Evolutionary conservation across 208 protist genomes (phyloP), one percentile per base, ranked within the genome.

Genomic region (Leptomonas pyrrhocoris): DNA sequence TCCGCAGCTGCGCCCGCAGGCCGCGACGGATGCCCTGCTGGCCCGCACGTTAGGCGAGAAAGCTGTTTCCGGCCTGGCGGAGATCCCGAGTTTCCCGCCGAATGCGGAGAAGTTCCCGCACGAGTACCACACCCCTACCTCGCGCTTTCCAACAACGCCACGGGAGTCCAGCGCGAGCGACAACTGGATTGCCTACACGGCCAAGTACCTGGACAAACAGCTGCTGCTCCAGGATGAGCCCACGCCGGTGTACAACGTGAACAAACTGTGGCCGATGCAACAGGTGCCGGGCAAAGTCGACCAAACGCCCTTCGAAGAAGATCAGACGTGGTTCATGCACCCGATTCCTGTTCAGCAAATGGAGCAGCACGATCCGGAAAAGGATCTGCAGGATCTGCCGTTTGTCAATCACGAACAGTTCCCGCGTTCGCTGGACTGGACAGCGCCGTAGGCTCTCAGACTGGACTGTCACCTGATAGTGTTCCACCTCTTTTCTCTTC

Each of bases 361-460:
- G 84, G 79, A 90, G 77, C 81, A 85, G 68, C 86, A 94, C 68
- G 79, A 93, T 62, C 88, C 87, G 0, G 92, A 96, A 63, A 95
- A 94, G 77, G 84, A 94, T 50, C 34, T 94, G 30, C 89, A 95
- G 71, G 92, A 96, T 58, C 72, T 95, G 1, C 92, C 92, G 0
- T 94, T 94, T 62, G 65, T 95, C 50, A 96, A 96, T 48, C 89
- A 94, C 76, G 92, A 96, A 66, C 92, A 94, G 79, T 94, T 96
- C 71, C 82, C 90, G 3, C 87, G 88, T 23, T 95, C 89, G 30
- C 42, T 96, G 23, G 88, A 96, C 19, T 95, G 92, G 92, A 84
- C 64, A 0, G 92, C 92, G n/a, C 92, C 92, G 13, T 96, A 84
- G 25, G 16, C 9, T n/a, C 7, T 40, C 8, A 38, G 30, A 34